Conservation (phyloP, 306 rosid genomes). For the Ormosia semicastrata region DNA sequence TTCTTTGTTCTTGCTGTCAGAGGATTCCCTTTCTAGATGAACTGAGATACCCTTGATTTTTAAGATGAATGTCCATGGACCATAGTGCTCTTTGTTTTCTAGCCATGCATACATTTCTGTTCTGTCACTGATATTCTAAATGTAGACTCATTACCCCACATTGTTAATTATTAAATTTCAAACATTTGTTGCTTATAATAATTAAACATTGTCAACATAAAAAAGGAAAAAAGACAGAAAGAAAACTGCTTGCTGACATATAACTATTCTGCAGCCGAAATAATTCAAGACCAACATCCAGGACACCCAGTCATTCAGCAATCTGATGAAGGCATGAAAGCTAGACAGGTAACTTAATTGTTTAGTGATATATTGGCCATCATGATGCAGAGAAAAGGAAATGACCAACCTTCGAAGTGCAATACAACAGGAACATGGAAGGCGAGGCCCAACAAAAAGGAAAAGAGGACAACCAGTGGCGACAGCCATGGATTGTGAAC, state of each 20-base stretch:
- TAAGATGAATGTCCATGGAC: not conserved
- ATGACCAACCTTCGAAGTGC: constrained; percentile 18
- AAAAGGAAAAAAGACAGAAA: not conserved
- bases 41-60: not conserved
- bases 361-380: not conserved
- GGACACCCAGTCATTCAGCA: constrained; percentile 33
- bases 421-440: constrained; percentile 47
- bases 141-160: not conserved
- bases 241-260: constrained; percentile 21
- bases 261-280: constrained; percentile 41
- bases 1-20: not conserved
- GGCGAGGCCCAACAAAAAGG: constrained; percentile 44
- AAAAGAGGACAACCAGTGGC: constrained; percentile 43
- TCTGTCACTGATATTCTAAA: not conserved
- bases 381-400: constrained; percentile 5
- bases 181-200: not conserved
- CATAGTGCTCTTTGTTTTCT: not conserved
- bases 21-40: not conserved
- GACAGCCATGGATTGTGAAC: constrained; percentile 61
- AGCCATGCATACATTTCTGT: not conserved
- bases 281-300: constrained; percentile 39
- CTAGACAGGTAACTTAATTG: constrained; percentile 44
- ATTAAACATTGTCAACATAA: not conserved
- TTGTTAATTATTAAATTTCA: not conserved
- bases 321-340: constrained; percentile 31